Percentiles rank a stretch among this genome's conserved stretches.
Conservation (phyloP, 331 rosid genomes). For the Acacia pycnantha region DNA sequence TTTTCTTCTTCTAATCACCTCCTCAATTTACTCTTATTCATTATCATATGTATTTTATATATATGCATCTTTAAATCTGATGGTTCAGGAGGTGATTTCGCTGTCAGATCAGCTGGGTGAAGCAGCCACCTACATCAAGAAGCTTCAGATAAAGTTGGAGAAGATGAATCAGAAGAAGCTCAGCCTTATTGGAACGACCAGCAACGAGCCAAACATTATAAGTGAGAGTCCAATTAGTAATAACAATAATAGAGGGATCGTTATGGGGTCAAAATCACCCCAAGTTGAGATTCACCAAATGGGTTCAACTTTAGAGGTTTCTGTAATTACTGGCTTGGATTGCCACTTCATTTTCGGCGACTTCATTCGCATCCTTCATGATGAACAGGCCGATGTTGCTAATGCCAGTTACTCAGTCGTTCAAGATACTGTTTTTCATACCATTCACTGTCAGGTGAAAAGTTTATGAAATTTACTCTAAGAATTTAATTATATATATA, state of each 20-base stretch:
- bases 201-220: background rate
- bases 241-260: background rate
- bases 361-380: conserved; percentile 51
- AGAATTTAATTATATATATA: background rate
- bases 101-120: conserved; percentile 61
- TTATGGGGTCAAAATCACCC: conserved; percentile 30
- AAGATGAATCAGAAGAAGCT: conserved; percentile 61
- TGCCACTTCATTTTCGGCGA: conserved; percentile 50
- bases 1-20: background rate
- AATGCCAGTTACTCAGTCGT: conserved; percentile 52
- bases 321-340: conserved; percentile 59
- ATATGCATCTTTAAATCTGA: no score
- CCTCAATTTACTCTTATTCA: background rate
- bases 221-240: background rate
- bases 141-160: conserved; percentile 56
- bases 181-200: conserved; percentile 32
- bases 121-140: conserved; percentile 67
- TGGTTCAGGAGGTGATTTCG: conserved; percentile 44
- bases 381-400: conserved; percentile 54
- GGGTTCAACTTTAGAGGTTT: conserved; percentile 50
- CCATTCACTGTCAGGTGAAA: conserved; percentile 59
- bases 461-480: background rate
- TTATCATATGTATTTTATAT: no score
- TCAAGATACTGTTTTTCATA: conserved; percentile 50
- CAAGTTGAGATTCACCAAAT: conserved; percentile 54